These are phyloP conservation scores for Pneumocystis jirovecii DNA, from an alignment of 1,139 yeast genomes.

Conservation along the genomic window DNA sequence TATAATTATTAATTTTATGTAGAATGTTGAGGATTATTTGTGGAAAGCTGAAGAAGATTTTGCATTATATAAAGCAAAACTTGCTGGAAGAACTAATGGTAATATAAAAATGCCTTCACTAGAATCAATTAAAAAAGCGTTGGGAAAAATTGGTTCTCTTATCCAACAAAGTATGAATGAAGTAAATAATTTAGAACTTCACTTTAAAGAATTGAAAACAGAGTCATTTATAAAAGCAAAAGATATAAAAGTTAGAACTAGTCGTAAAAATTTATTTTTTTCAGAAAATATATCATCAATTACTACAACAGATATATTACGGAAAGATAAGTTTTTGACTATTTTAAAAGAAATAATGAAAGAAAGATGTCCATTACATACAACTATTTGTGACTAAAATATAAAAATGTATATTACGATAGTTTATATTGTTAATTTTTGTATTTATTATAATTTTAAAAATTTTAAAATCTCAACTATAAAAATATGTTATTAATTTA, in stretches of 20 bases:
- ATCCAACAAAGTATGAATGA: slow-evolving; percentile 1
- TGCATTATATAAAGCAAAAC: slow-evolving; percentile 6
- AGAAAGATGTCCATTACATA: background rate
- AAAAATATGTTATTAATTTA: background rate
- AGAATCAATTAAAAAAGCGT: slow-evolving; percentile 6
- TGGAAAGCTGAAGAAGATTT: slow-evolving; percentile 5
- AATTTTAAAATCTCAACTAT: background rate
- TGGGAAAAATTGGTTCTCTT: slow-evolving; percentile 2
- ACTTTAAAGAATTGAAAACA: background rate
- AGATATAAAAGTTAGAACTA: background rate
- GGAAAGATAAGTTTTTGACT: background rate
- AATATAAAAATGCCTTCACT: slow-evolving; percentile 3
- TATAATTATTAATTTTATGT: background rate
- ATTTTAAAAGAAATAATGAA: background rate
- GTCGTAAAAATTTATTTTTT: background rate
- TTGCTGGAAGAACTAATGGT: background rate
- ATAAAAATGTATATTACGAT: background rate
- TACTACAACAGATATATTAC: background rate
- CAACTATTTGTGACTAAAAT: background rate
- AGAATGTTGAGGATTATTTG: slow-evolving; percentile 6
- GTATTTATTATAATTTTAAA: background rate
- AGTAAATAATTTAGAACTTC: slow-evolving; percentile 4
- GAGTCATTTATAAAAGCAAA: background rate
- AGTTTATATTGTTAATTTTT: background rate
- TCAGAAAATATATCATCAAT: background rate